phyloP scores from a whole-genome alignment of 139 green algal genomes.

The Penium margaritaceum region DNA sequence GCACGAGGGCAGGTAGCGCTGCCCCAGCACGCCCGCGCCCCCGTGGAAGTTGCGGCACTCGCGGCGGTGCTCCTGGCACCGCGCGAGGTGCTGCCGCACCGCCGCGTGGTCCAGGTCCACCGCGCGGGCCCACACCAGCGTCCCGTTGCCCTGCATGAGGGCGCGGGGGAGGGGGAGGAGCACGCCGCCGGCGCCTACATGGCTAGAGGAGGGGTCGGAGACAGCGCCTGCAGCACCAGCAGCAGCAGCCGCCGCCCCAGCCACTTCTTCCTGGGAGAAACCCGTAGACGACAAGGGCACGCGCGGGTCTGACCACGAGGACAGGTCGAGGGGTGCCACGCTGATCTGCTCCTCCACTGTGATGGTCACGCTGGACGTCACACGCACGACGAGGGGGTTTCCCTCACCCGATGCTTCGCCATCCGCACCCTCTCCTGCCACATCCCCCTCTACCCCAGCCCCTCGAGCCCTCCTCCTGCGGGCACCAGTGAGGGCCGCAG shows the following conservation, averaged over 20 bases:
- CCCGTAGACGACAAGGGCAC: no score
- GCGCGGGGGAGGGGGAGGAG: slow-evolving; percentile 5
- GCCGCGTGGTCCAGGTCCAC: slow-evolving; percentile 14
- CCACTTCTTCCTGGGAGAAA: neutral
- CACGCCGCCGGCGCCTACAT: neutral
- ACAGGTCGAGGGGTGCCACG: no score
- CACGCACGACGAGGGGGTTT: no score
- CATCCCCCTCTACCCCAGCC: no score
- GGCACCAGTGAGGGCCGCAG: no score
- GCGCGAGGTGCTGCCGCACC: neutral
- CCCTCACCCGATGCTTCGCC: no score
- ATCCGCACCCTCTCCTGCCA: no score
- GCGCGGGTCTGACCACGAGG: no score
- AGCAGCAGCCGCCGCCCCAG: neutral
- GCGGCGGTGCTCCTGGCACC: neutral
- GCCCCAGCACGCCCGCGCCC: neutral
- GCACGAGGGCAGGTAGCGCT: slow-evolving; percentile 13
- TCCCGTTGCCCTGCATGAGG: no score
- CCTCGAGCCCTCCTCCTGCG: no score
- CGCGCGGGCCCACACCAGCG: neutral
- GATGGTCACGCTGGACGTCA: no score
- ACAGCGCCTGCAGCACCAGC: neutral
- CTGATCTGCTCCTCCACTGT: no score
- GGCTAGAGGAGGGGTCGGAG: neutral
- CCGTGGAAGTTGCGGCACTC: slow-evolving; percentile 21